Conservation (phyloP, 257 asterid species). For the Catharanthus roseus region DNA sequence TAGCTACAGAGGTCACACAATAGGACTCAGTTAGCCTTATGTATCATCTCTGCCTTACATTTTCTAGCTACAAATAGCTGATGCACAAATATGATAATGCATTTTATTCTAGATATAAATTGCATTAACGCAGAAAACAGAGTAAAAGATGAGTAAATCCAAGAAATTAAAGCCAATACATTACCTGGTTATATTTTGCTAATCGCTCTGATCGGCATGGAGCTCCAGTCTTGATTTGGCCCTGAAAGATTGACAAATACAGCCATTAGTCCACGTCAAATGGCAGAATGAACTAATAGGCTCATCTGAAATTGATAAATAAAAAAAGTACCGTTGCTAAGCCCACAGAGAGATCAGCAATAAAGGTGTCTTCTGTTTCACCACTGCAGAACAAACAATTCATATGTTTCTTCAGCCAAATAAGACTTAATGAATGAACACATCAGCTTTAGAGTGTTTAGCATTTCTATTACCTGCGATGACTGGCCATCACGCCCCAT, state of each 20-base stretch:
- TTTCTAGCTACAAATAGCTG: too few species aligned
- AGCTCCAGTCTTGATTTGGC: conserved; percentile 97
- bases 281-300: neutral
- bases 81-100: neutral
- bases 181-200: conserved; percentile 95
- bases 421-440: neutral
- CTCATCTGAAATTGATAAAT: neutral
- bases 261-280: conserved; percentile 4
- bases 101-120: neutral
- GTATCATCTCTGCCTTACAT: neutral
- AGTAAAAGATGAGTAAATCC: neutral
- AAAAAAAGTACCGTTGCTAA: conserved; percentile 65
- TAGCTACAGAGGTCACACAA: conserved; percentile 41
- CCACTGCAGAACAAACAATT: conserved; percentile 52
- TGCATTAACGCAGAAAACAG: too few species aligned
- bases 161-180: neutral
- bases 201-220: conserved; percentile 98
- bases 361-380: conserved; percentile 97
- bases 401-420: neutral
- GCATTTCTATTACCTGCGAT: conserved; percentile 58
- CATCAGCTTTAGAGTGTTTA: neutral
- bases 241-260: conserved; percentile 38
- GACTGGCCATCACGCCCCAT: conserved; percentile 99
- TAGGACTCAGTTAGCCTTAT: neutral
- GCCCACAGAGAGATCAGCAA: conserved; percentile 96